A percentile compares a stretch with the other conserved stretches of the same genome.
Conservation (phyloP, 2,329 filamentous ascomycete genomes). For the Hyphodiscus sp. region DNA sequence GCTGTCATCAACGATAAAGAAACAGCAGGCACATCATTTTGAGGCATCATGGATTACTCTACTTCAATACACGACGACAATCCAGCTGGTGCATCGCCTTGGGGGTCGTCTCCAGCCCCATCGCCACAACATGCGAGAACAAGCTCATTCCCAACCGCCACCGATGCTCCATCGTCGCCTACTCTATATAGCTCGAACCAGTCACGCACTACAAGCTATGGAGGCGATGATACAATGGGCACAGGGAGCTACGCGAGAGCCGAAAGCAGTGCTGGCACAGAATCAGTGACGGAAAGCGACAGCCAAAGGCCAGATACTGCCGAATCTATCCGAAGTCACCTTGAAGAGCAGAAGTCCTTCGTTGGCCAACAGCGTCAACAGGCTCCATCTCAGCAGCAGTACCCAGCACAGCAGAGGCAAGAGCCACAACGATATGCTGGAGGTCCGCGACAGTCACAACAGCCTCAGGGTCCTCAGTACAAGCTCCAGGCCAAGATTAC, state of each 20-base stretch:
- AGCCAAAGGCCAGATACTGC: conserved; percentile 25
- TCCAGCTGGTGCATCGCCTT: conserved; percentile 53
- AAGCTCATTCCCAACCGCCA: conserved; percentile 20
- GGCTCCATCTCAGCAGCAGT: conserved; percentile 20
- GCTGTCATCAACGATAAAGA: not conserved
- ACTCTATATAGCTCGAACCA: conserved; percentile 20
- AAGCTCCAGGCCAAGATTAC: conserved; percentile 94
- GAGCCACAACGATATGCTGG: conserved; percentile 30
- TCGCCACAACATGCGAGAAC: conserved; percentile 27
- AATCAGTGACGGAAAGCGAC: conserved; percentile 23
- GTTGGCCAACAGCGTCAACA: conserved; percentile 16
- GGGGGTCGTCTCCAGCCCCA: conserved; percentile 37
- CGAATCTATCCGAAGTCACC: conserved; percentile 21
- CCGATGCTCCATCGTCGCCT: conserved; percentile 25
- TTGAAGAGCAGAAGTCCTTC: conserved; percentile 28
- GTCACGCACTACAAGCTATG: conserved; percentile 18
- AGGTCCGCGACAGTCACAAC: conserved; percentile 30
- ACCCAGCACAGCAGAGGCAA: conserved; percentile 30
- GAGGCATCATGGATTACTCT: conserved; percentile 59
- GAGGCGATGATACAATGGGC: conserved; percentile 22
- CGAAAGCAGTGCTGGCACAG: conserved; percentile 22
- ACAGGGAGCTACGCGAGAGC: conserved; percentile 20
- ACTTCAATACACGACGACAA: conserved; percentile 50
- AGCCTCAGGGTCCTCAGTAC: conserved; percentile 58
- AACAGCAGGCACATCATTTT: not conserved